Evolutionary conservation across 192 early-diverging fungal species (phyloP), one percentile per base, ranked within the genome.

Genomic region (Spizellomyces sp.): DNA sequence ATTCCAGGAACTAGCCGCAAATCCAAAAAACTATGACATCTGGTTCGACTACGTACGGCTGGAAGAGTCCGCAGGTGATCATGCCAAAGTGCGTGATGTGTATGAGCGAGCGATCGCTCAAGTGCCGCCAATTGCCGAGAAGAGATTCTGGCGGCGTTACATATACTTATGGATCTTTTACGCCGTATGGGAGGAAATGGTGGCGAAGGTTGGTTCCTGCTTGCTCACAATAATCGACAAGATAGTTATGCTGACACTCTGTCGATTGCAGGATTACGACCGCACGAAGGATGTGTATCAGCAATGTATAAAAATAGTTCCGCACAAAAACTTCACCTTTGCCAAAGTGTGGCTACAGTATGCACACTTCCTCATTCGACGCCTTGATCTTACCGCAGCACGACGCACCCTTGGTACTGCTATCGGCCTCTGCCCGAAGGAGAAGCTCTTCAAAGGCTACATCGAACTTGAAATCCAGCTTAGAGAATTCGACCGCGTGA

Each of bases 91-190:
- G 9, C 85, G 98, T n/a, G 94, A 98, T 57, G 86, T 96, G 8
- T 99, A 98, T 74, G 96, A 98, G 82, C 89, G 95, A 3, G 96
- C 96, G 5, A 94, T 99, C 70, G 91, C 92, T 8, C 87, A 96
- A 69, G 81, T 91, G 9, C 98, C 98, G 1, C 84, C 85, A 1
- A 86, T 93, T 4, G 80, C 84, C 19, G 96, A 96, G 60, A 99
- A 99, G 80, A 84, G 92, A 55, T 90, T 91, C 52, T 99, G 98
- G 98, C 81, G 96, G 60, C 84, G 96, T 45, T 99, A 99, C 75
- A 96, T 99, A 27, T 99, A 98, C 79, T 69, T 99, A n/a, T 99
- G 98, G 98, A 90, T 99, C 44, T 92, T 91, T 69, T 99, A 98
- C 66, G 98, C 96, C 0, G 83, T 97, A 21, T 99, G 92, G 79